These are phyloP conservation scores for Microdochium nivale DNA, from an alignment of 2,329 filamentous ascomycete species.

Conservation along the genomic window DNA sequence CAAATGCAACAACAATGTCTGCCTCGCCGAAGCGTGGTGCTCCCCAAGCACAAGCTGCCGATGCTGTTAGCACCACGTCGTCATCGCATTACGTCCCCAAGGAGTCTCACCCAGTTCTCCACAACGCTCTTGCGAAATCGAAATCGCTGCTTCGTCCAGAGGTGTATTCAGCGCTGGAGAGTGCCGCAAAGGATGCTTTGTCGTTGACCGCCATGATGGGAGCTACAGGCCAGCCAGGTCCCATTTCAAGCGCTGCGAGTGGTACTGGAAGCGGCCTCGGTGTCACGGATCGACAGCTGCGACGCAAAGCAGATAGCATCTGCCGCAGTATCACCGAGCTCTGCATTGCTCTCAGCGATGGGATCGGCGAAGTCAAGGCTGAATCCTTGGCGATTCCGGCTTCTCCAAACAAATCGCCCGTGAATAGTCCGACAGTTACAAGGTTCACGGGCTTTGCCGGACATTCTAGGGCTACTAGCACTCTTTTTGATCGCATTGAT, in stretches of 20 bases:
- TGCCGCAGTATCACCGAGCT: conserved; percentile 90
- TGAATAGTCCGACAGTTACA: conserved; percentile 35
- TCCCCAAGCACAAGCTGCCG: conserved; percentile 38
- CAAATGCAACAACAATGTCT: conserved; percentile 79
- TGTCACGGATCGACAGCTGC: conserved; percentile 72
- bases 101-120: conserved; percentile 68
- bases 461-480: conserved; percentile 10
- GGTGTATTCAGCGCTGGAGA: conserved; percentile 72
- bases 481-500: conserved; percentile 26
- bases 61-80: conserved; percentile 30
- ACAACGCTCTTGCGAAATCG: conserved; percentile 72
- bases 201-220: conserved; percentile 72
- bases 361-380: conserved; percentile 28
- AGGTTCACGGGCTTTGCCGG: conserved; percentile 8
- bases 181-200: conserved; percentile 73
- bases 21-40: conserved; percentile 71
- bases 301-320: conserved; percentile 85
- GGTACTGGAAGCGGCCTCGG: conserved; percentile 41
- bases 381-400: conserved; percentile 14
- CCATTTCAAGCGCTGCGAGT: conserved; percentile 59
- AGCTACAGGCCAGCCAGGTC: conserved; percentile 57
- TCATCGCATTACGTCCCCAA: conserved; percentile 27
- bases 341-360: conserved; percentile 72
- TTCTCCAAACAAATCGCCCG: conserved; percentile 15
- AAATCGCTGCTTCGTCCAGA: conserved; percentile 61